phyloP scores from a whole-genome alignment of 495 filamentous ascomycete genomes.

The Coniosporium apollinis region DNA sequence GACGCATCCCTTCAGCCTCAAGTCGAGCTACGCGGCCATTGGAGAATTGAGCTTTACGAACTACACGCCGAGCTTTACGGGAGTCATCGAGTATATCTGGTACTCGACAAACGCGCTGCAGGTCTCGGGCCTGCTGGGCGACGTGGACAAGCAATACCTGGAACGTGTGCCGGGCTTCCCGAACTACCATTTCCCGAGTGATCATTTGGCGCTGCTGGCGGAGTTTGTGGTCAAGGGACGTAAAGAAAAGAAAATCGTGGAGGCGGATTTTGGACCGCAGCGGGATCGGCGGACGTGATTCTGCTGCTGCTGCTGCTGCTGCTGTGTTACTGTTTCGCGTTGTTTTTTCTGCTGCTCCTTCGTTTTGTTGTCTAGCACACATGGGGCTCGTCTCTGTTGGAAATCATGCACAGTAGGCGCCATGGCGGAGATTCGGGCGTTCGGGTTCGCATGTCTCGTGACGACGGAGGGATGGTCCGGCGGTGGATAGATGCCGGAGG shows the following conservation, averaged over 20 bases:
- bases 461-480: no score
- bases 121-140: slow-evolving; percentile 71
- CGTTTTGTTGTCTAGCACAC: no score
- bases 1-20: slow-evolving; percentile 81
- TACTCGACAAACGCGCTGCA: slow-evolving; percentile 84
- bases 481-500: no score
- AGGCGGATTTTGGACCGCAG: slow-evolving; percentile 45
- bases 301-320: no score
- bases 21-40: slow-evolving; percentile 64
- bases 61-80: slow-evolving; percentile 80
- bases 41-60: slow-evolving; percentile 89
- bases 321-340: no score
- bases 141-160: slow-evolving; percentile 82
- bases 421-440: no score
- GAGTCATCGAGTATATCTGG: slow-evolving; percentile 93
- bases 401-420: no score
- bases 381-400: no score
- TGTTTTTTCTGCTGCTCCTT: no score
- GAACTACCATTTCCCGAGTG: slow-evolving; percentile 92
- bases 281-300: slow-evolving; percentile 29
- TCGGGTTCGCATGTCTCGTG: no score
- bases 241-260: slow-evolving; percentile 65
- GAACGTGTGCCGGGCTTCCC: slow-evolving; percentile 86
- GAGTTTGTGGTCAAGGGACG: slow-evolving; percentile 79
- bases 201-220: slow-evolving; percentile 82